Base-by-base conservation (phyloP, 2,329 filamentous ascomycete genomes). In the Pezicula carpinea region DNA sequence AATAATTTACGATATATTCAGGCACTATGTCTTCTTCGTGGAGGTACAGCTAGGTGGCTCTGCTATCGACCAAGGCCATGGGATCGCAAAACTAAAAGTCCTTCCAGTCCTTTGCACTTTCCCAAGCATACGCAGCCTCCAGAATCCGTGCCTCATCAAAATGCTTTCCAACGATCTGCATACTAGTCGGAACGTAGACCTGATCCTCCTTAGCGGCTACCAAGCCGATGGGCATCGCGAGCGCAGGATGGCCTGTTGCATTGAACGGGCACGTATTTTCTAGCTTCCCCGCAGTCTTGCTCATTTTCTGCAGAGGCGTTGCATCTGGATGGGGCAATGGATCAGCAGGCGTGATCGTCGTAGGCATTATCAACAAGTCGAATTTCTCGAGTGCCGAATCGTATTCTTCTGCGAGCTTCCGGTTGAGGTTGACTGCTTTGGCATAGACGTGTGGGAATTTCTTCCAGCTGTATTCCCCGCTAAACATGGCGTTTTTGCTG, bases 181-280 rank as follows among this genome's bases (percentile, higher is more conserved):
- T 68, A 0, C 76, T 74, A 0, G 79, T 73, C 0, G 76, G 77
- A 17, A 80, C 55, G 46, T 59, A 50, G 1, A 71, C 66, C 0
- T 56, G 53, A 10, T 70, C 67, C 2, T 65, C 64, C 15, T 50
- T 39, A 2, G 70, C 62, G 6, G 45, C 39, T 7, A 55, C 47
- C 53, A 72, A 69, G 0, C 77, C 76, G 29, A 76, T 64, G 0
- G 76, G 77, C 39, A 80, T 62, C 0, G 72, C 69, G 52, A 81
- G 57, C 0, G 75, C 78, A 0, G 78, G 77, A 52, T 80, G 77
- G 0, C 77, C 77, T 0, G 76, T 80, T 2, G 74, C 67, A 53
- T 81, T 77, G 59, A 81, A 81, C 3, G 73, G 67, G 8, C 73
- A 73, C 4, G 78, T 82, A 52, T 82, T 82, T 14, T 67, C 69